Percentiles rank a stretch among this genome's conserved stretches.
Conservation (phyloP, 176 grass and related monocot genomes). For the Juncus inflexus region DNA sequence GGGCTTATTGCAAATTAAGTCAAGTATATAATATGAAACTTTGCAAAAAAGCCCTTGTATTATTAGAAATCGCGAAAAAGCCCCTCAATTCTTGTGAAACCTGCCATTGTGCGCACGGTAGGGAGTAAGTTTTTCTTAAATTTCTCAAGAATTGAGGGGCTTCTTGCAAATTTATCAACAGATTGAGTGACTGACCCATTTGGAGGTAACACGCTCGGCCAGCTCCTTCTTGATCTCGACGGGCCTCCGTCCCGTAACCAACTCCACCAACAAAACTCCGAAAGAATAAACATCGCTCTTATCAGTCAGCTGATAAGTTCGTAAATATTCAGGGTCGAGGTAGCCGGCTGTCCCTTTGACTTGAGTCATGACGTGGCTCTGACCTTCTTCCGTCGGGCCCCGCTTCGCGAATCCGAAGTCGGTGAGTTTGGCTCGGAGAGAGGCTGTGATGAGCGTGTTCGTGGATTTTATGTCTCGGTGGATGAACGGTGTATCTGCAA, state of each 20-base stretch:
- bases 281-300: slow-evolving; percentile 79
- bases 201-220: slow-evolving; percentile 52
- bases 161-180: neutral
- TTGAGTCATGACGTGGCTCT: slow-evolving; percentile 57
- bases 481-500: too few relatives aligned
- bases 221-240: slow-evolving; percentile 48
- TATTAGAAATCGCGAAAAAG: neutral
- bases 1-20: too few relatives aligned
- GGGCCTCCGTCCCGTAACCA: slow-evolving; percentile 55
- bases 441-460: slow-evolving; percentile 54
- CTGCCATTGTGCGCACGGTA: neutral
- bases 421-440: slow-evolving; percentile 51
- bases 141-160: neutral
- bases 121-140: neutral
- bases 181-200: slow-evolving; percentile 46
- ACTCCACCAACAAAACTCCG: slow-evolving; percentile 57
- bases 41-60: slow-evolving; percentile 6
- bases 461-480: slow-evolving; percentile 87
- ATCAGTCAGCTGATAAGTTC: slow-evolving; percentile 61
- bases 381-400: slow-evolving; percentile 35
- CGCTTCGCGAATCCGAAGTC: slow-evolving; percentile 72
- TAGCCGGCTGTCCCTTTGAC: slow-evolving; percentile 78
- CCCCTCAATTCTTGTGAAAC: neutral
- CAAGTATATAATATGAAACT: too few relatives aligned
- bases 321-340: slow-evolving; percentile 66